Percentiles rank a stretch among this genome's conserved stretches.
Conservation (phyloP, 1,284 basidiomycete species). For the Farysia itapuensis region DNA sequence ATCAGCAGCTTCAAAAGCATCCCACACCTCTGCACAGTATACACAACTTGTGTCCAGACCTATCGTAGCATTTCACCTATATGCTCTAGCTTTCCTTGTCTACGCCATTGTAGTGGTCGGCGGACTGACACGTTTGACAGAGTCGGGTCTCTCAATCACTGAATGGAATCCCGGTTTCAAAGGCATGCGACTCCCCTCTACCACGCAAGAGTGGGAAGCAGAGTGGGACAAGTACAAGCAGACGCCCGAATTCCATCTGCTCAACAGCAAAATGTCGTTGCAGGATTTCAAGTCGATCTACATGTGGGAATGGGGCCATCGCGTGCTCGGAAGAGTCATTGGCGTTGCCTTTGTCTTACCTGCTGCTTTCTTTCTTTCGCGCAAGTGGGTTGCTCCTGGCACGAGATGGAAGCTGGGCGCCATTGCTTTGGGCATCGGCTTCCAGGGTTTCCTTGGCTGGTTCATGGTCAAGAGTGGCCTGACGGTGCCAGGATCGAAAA, state of each 20-base stretch:
- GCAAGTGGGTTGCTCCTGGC: slow-evolving; percentile 12
- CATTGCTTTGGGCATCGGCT: slow-evolving; percentile 78
- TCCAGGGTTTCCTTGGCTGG: slow-evolving; percentile 92
- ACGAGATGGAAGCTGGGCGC: slow-evolving; percentile 71
- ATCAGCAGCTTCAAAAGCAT: too few species aligned
- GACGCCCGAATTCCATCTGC: slow-evolving; percentile 79
- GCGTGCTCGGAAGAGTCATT: slow-evolving; percentile 86
- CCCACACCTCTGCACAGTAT: too few species aligned
- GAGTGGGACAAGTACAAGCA: slow-evolving; percentile 95
- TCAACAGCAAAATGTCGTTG: slow-evolving; percentile 83
- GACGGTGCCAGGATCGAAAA: slow-evolving; percentile 54
- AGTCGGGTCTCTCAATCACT: slow-evolving; percentile 94
- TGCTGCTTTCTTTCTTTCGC: slow-evolving; percentile 40
- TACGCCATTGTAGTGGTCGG: slow-evolving; percentile 93
- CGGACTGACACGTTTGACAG: slow-evolving; percentile 92
- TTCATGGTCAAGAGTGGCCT: slow-evolving; percentile 99
- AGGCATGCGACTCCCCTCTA: slow-evolving; percentile 81
- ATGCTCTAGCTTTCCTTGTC: slow-evolving; percentile 79
- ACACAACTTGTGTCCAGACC: slow-evolving; percentile 69
- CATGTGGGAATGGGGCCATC: slow-evolving; percentile 98
- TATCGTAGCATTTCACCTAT: slow-evolving; percentile 75
- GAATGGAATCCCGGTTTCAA: slow-evolving; percentile 91
- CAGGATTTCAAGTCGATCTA: slow-evolving; percentile 95
- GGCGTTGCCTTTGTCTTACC: slow-evolving; percentile 66
- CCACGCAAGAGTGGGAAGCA: slow-evolving; percentile 75